phyloP scores from a whole-genome alignment of 2,329 filamentous ascomycete species.

The Exophiala sp. region DNA sequence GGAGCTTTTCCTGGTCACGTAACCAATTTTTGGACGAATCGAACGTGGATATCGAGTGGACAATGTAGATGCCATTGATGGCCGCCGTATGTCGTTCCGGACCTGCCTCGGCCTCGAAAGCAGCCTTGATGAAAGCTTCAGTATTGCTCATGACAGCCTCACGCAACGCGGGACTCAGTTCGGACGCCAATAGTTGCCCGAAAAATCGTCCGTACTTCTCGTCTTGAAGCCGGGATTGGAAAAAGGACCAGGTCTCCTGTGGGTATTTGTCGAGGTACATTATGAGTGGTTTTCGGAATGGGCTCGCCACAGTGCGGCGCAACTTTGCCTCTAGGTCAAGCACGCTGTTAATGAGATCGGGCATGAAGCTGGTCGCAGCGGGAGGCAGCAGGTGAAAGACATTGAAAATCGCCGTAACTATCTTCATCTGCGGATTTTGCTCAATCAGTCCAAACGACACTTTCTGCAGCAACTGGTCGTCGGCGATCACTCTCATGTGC shows the following conservation, averaged over 20 bases:
- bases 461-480: constrained; percentile 71
- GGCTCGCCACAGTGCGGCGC: constrained; percentile 80
- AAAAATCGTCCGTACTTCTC: constrained; percentile 85
- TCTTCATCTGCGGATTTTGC: constrained; percentile 86
- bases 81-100: constrained; percentile 68
- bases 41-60: constrained; percentile 69
- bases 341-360: constrained; percentile 82
- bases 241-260: constrained; percentile 75
- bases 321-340: constrained; percentile 79
- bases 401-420: constrained; percentile 89
- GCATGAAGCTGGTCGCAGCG: constrained; percentile 85
- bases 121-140: constrained; percentile 62
- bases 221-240: constrained; percentile 73
- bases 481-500: constrained; percentile 85
- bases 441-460: constrained; percentile 94
- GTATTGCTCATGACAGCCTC: constrained; percentile 68
- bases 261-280: constrained; percentile 92
- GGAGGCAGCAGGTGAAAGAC: constrained; percentile 94
- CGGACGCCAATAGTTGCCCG: constrained; percentile 73
- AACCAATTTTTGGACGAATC: constrained; percentile 62
- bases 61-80: constrained; percentile 81
- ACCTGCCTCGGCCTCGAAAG: constrained; percentile 57
- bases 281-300: constrained; percentile 83
- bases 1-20: constrained; percentile 49
- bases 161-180: constrained; percentile 67